These are phyloP conservation scores for Hypoxylon sp. DNA, from an alignment of 2,329 filamentous ascomycete species.

Conservation along the genomic window DNA sequence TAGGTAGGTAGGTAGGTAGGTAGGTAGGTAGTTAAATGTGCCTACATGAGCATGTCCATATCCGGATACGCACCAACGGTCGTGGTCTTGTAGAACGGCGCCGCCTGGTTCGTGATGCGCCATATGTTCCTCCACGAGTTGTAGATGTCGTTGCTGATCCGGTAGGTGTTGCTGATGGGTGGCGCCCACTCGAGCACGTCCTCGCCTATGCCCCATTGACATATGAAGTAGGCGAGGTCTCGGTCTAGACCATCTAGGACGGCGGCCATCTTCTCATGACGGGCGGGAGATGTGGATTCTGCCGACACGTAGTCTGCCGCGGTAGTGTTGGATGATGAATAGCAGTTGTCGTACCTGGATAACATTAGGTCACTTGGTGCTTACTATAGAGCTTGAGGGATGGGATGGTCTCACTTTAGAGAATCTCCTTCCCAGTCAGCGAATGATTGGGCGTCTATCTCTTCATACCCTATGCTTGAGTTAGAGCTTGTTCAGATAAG, in stretches of 20 bases:
- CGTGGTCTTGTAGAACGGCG: slow-evolving; percentile 56
- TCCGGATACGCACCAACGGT: slow-evolving; percentile 58
- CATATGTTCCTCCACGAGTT: slow-evolving; percentile 60
- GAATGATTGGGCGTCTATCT: slow-evolving; percentile 53
- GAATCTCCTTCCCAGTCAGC: slow-evolving; percentile 57
- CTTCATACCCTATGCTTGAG: slow-evolving; percentile 49
- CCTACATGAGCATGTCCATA: slow-evolving; percentile 61
- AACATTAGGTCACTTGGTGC: too few relatives aligned
- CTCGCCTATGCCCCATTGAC: slow-evolving; percentile 61
- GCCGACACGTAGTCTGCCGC: slow-evolving; percentile 54
- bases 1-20: too few relatives aligned
- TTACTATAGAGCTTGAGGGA: too few relatives aligned
- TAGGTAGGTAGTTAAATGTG: too few relatives aligned
- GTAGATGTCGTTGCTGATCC: slow-evolving; percentile 64
- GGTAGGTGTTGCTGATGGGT: slow-evolving; percentile 56
- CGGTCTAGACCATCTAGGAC: slow-evolving; percentile 52
- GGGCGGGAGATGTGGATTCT: slow-evolving; percentile 50
- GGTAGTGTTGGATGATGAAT: slow-evolving; percentile 51
- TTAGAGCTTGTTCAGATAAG: slow-evolving; percentile 7
- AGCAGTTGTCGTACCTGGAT: slow-evolving; percentile 61
- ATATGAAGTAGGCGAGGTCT: slow-evolving; percentile 58
- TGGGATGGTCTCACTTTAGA: slow-evolving; percentile 56
- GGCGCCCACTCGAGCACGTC: slow-evolving; percentile 58
- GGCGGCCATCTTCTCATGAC: slow-evolving; percentile 57
- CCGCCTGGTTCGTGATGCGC: slow-evolving; percentile 61